These are phyloP conservation scores for Rhizoclosmatium sp. DNA, from an alignment of 192 early-diverging fungal genomes.

Conservation along the genomic window DNA sequence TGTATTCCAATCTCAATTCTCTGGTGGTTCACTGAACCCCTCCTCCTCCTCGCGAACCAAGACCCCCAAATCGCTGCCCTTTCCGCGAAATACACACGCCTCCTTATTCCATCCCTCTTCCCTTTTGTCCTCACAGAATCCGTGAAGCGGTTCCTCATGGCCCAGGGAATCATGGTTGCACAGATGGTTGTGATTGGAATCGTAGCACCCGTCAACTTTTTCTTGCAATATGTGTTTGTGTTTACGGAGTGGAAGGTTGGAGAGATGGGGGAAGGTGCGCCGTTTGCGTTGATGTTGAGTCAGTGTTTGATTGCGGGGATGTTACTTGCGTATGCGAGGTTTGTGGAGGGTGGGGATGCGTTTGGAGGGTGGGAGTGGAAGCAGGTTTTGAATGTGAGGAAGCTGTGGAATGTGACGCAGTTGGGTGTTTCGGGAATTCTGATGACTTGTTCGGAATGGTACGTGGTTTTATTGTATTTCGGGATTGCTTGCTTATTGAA, in stretches of 20 bases:
- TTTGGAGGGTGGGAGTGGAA: conserved; percentile 88
- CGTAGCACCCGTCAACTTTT: conserved; percentile 74
- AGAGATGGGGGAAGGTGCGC: conserved; percentile 75
- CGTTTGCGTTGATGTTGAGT: conserved; percentile 78
- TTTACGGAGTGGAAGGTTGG: conserved; percentile 76
- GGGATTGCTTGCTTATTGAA: background rate
- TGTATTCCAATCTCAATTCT: conserved; percentile 75
- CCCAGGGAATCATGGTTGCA: conserved; percentile 88
- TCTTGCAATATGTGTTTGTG: conserved; percentile 84
- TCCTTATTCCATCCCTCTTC: conserved; percentile 74
- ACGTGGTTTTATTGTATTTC: background rate
- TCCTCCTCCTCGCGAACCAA: conserved; percentile 80
- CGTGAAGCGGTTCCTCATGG: conserved; percentile 85
- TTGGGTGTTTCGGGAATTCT: conserved; percentile 82
- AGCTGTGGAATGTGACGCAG: conserved; percentile 40
- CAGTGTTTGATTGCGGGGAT: conserved; percentile 78
- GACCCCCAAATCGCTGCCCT: conserved; percentile 72
- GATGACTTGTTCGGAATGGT: conserved; percentile 67
- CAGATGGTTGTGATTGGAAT: conserved; percentile 76
- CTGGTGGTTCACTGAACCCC: conserved; percentile 74
- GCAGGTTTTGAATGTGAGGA: conserved; percentile 57
- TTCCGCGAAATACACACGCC: conserved; percentile 74
- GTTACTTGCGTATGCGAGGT: conserved; percentile 67
- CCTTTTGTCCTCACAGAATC: conserved; percentile 85
- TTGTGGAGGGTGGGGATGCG: conserved; percentile 67